Conservation (phyloP, 2,329 filamentous ascomycete species). For the Penicillium freii region DNA sequence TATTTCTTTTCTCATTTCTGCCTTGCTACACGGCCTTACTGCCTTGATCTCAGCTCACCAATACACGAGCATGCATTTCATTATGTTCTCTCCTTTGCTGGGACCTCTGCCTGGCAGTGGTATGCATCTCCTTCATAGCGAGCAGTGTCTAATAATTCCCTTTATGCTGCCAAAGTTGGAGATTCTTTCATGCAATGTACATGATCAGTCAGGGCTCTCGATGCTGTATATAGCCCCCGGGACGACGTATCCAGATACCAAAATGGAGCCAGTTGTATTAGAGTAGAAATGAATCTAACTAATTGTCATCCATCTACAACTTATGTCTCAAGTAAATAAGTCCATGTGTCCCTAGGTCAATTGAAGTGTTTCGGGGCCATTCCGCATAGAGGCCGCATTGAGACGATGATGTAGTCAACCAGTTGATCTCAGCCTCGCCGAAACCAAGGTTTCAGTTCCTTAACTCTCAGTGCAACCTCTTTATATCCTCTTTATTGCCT, state of each 20-base stretch:
- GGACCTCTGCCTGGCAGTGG: not conserved
- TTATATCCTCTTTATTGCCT: not conserved
- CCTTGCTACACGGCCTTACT: conserved; percentile 14
- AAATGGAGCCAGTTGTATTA: conserved; percentile 13
- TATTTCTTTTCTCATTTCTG: conserved; percentile 21
- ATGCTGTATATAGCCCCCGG: conserved; percentile 32
- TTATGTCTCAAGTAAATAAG: no score
- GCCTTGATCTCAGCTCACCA: conserved; percentile 5
- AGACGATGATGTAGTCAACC: conserved; percentile 15
- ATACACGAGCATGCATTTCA: conserved; percentile 6
- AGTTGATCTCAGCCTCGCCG: not conserved
- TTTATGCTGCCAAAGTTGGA: conserved; percentile 12
- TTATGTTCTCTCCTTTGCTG: conserved; percentile 3
- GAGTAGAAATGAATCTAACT: not conserved
- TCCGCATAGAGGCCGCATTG: conserved; percentile 16
- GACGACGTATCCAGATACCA: conserved; percentile 26
- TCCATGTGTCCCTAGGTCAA: not conserved
- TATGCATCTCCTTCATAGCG: conserved; percentile 1
- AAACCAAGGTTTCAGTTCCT: conserved; percentile 7
- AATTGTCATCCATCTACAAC: not conserved
- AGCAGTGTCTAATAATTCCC: conserved; percentile 18
- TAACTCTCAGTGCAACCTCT: not conserved
- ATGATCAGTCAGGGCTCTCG: conserved; percentile 27
- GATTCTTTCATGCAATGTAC: conserved; percentile 31
- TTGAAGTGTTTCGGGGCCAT: not conserved